These are phyloP conservation scores for Ceratocystiopsis sp. DNA, from an alignment of 2,329 filamentous ascomycete species.

Conservation along the genomic window DNA sequence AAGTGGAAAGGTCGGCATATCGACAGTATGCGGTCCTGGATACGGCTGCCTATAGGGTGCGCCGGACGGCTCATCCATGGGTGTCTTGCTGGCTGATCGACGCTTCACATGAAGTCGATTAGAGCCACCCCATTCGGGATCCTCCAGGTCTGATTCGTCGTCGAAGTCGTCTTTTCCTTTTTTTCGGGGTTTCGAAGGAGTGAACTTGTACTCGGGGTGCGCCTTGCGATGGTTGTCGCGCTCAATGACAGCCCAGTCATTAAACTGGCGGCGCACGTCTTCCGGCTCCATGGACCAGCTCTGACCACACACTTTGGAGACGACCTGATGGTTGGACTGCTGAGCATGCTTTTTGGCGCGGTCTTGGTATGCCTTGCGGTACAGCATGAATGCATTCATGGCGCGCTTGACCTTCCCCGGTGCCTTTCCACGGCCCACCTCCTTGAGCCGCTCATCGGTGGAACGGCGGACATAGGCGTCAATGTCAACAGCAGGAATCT, in stretches of 20 bases:
- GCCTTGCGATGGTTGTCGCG: conserved; percentile 69
- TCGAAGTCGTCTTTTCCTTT: conserved; percentile 20
- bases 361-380: conserved; percentile 82
- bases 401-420: conserved; percentile 70
- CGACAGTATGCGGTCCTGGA: conserved; percentile 6
- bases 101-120: conserved; percentile 12
- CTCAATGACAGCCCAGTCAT: conserved; percentile 62
- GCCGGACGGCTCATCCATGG: conserved; percentile 14
- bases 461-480: conserved; percentile 61
- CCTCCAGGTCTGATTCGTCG: conserved; percentile 23
- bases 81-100: conserved; percentile 15
- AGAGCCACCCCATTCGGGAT: conserved; percentile 22
- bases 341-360: conserved; percentile 65
- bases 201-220: conserved; percentile 88
- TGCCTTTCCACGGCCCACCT: conserved; percentile 51
- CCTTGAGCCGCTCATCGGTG: conserved; percentile 44
- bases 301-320: conserved; percentile 71
- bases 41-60: conserved; percentile 3
- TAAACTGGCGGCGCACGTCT: conserved; percentile 59
- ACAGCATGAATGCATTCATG: conserved; percentile 98
- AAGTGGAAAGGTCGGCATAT: conserved; percentile 2
- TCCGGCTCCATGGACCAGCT: conserved; percentile 72
- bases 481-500: conserved; percentile 59
- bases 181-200: conserved; percentile 53
- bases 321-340: conserved; percentile 84